Conservation (phyloP, 2,329 filamentous ascomycete genomes). For the Alternaria ethzedia region DNA sequence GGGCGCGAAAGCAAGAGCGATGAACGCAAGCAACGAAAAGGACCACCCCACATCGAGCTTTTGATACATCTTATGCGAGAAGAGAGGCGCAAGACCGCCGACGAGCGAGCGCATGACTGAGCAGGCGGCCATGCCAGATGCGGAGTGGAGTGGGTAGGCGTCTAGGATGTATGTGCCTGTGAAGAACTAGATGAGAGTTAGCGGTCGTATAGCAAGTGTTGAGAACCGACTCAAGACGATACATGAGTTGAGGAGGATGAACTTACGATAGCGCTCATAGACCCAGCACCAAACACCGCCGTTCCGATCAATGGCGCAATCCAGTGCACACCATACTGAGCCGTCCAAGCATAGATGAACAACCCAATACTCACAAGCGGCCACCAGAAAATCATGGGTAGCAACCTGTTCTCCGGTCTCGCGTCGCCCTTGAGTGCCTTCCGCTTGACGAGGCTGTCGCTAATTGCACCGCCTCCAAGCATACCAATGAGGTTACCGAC, state of each 20-base stretch:
- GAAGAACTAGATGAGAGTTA: conserved; percentile 29
- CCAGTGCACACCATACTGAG: conserved; percentile 30
- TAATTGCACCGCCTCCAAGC: conserved; percentile 37
- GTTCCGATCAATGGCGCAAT: conserved; percentile 36
- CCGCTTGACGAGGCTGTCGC: conserved; percentile 33
- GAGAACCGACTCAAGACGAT: not conserved
- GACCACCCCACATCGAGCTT: conserved; percentile 65
- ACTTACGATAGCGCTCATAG: conserved; percentile 4
- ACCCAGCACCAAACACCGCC: not conserved
- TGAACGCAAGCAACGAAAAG: conserved; percentile 59
- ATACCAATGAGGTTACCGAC: conserved; percentile 43
- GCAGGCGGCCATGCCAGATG: conserved; percentile 63
- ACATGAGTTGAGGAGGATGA: not conserved
- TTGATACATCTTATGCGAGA: conserved; percentile 63
- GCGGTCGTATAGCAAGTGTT: not conserved
- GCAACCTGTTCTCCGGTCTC: conserved; percentile 22
- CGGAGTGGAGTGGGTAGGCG: conserved; percentile 51
- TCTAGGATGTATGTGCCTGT: conserved; percentile 66
- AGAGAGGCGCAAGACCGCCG: conserved; percentile 65
- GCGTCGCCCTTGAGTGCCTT: conserved; percentile 15
- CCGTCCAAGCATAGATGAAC: conserved; percentile 40
- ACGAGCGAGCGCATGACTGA: conserved; percentile 60
- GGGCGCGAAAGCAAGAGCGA: conserved; percentile 52
- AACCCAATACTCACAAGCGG: conserved; percentile 29
- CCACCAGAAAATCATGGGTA: conserved; percentile 32